Evolutionary conservation across 257 asterid genomes (phyloP).

Genomic region (Mitragyna speciosa): DNA sequence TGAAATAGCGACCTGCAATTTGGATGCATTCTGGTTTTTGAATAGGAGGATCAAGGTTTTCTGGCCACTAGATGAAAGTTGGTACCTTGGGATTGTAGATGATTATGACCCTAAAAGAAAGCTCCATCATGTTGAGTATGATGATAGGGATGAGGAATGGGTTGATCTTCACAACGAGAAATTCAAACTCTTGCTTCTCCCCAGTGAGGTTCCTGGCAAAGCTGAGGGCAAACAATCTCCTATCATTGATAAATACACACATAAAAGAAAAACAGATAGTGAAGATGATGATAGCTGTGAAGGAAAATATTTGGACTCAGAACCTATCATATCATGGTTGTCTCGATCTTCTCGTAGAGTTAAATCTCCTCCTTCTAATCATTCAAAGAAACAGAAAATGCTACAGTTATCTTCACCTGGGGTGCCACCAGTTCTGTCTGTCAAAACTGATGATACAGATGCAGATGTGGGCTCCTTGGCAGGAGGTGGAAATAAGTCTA

Average conservation of each 20-base stretch:
- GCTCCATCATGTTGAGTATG: slow-evolving; percentile 84
- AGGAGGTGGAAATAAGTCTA: slow-evolving; percentile 27
- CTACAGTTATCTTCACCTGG: slow-evolving; percentile 34
- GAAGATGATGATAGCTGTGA: slow-evolving; percentile 44
- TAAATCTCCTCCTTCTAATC: slow-evolving; percentile 55
- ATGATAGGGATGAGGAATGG: slow-evolving; percentile 97
- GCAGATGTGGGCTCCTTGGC: slow-evolving; percentile 33
- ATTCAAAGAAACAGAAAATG: slow-evolving; percentile 53
- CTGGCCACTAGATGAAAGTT: slow-evolving; percentile 96
- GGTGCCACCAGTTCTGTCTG: slow-evolving; percentile 40
- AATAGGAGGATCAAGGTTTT: slow-evolving; percentile 78
- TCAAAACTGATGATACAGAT: slow-evolving; percentile 39
- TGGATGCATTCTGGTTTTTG: slow-evolving; percentile 72
- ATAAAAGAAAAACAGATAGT: slow-evolving; percentile 36
- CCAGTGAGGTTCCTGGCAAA: slow-evolving; percentile 74
- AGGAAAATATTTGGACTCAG: slow-evolving; percentile 63
- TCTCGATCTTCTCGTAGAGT: slow-evolving; percentile 74
- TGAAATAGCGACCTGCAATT: slow-evolving; percentile 58
- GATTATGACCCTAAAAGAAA: slow-evolving; percentile 73
- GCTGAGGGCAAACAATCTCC: slow-evolving; percentile 37
- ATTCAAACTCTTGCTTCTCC: slow-evolving; percentile 89
- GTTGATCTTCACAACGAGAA: slow-evolving; percentile 78
- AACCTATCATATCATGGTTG: slow-evolving; percentile 90
- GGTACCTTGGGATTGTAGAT: slow-evolving; percentile 83
- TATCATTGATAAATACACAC: slow-evolving; percentile 26